Conservation (phyloP, 1,284 basidiomycete species). For the Mrakiaceae sp. region DNA sequence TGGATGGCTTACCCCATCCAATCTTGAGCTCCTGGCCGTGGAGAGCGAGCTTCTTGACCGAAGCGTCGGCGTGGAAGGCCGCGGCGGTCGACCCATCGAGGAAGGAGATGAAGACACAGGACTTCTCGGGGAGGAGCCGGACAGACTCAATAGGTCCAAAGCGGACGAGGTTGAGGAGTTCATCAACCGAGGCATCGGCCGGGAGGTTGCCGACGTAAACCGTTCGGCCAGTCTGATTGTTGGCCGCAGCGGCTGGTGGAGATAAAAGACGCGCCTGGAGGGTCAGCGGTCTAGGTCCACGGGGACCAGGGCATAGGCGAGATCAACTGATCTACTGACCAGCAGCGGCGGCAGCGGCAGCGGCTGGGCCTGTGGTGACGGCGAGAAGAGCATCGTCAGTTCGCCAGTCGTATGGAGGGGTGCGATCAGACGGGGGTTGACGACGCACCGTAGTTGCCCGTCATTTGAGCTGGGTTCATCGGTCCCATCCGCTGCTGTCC, state of each 20-base stretch:
- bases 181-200: conserved; percentile 89
- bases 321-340: not conserved
- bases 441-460: conserved; percentile 16
- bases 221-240: conserved; percentile 64
- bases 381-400: not conserved
- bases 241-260: conserved; percentile 52
- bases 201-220: conserved; percentile 97
- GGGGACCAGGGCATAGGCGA: not conserved
- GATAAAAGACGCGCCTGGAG: conserved; percentile 19
- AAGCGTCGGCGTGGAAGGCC: conserved; percentile 88
- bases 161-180: conserved; percentile 92
- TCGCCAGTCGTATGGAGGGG: not conserved
- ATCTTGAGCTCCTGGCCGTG: conserved; percentile 91
- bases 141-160: conserved; percentile 95
- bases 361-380: conserved; percentile 10
- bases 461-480: conserved; percentile 18
- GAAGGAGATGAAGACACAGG: conserved; percentile 96
- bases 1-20: conserved; percentile 85
- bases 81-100: conserved; percentile 80
- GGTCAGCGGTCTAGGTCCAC: not conserved
- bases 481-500: not conserved
- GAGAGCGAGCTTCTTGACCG: conserved; percentile 78
- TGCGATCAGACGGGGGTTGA: not conserved
- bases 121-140: conserved; percentile 92
- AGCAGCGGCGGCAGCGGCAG: conserved; percentile 16